Evolutionary conservation across 306 rosid species (phyloP).

Genomic region (Cicer bijugum): DNA sequence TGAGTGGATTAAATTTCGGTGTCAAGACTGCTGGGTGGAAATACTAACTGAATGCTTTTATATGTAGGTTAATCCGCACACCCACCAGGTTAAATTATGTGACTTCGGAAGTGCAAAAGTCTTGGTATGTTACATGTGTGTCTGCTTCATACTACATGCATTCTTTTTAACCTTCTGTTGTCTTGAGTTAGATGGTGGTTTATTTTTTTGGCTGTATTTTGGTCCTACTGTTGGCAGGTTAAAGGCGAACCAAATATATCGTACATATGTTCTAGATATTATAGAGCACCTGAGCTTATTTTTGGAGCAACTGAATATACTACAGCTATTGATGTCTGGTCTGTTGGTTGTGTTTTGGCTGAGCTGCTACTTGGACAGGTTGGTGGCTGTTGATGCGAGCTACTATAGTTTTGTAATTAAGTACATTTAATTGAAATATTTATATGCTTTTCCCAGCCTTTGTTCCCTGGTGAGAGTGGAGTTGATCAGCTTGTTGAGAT

Average conservation of each 20-base stretch:
- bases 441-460: constrained; percentile 63
- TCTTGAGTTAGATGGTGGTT: constrained; percentile 3
- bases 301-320: constrained; percentile 99
- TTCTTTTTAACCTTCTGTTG: constrained; percentile 23
- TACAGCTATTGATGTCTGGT: constrained; percentile 93
- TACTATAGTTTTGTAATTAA: constrained; percentile 15
- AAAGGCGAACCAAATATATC: constrained; percentile 98
- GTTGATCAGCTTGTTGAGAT: constrained; percentile 99
- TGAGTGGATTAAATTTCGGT: background rate
- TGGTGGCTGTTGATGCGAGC: constrained; percentile 39
- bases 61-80: constrained; percentile 91
- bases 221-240: constrained; percentile 60
- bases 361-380: constrained; percentile 98
- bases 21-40: constrained; percentile 18
- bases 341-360: constrained; percentile 96
- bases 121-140: constrained; percentile 62
- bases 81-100: constrained; percentile 94
- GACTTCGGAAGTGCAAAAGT: constrained; percentile 99
- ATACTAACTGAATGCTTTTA: constrained; percentile 20
- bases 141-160: background rate
- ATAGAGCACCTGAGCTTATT: constrained; percentile 96
- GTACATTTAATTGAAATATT: constrained; percentile 17
- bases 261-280: constrained; percentile 92
- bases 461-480: constrained; percentile 98
- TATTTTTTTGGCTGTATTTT: constrained; percentile 24